A percentile compares a stretch with the other conserved stretches of the same genome.
phyloP scores from a whole-genome alignment of 345 rosid species.

The Euclidium syriacum region DNA sequence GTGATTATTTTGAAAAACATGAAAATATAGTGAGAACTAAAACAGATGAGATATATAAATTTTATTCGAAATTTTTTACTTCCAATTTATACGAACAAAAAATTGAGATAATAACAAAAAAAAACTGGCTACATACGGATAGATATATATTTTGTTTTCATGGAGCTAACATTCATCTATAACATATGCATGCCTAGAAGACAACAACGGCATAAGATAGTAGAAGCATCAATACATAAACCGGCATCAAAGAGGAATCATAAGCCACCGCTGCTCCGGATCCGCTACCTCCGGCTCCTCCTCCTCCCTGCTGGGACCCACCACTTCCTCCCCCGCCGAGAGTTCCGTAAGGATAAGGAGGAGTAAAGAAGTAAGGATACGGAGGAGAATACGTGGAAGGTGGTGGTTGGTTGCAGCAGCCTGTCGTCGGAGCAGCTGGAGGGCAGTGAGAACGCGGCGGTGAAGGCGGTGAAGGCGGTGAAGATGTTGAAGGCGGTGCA shows the following conservation, averaged over 20 bases:
- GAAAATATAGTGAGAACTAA: too few relatives aligned
- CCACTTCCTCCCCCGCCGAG: constrained; percentile 14
- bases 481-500: constrained; percentile 3
- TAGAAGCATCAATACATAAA: constrained; percentile 12
- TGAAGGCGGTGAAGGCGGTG: constrained; percentile 2
- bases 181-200: constrained; percentile 13
- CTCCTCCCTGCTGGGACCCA: constrained; percentile 11
- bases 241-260: background rate
- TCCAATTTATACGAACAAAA: background rate
- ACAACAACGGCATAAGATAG: background rate
- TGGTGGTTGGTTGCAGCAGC: constrained; percentile 30
- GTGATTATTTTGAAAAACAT: background rate
- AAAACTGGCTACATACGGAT: background rate
- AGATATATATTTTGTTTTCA: too few relatives aligned
- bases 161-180: background rate
- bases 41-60: background rate
- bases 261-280: constrained; percentile 9
- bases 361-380: constrained; percentile 28
- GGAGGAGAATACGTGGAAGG: constrained; percentile 28
- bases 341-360: constrained; percentile 29
- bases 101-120: background rate
- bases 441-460: constrained; percentile 27
- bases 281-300: constrained; percentile 7
- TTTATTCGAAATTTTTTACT: constrained; percentile 2
- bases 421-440: constrained; percentile 24